Evolutionary conservation across 257 asterid species (phyloP).

Genomic region (Solanum ossicruentum): DNA sequence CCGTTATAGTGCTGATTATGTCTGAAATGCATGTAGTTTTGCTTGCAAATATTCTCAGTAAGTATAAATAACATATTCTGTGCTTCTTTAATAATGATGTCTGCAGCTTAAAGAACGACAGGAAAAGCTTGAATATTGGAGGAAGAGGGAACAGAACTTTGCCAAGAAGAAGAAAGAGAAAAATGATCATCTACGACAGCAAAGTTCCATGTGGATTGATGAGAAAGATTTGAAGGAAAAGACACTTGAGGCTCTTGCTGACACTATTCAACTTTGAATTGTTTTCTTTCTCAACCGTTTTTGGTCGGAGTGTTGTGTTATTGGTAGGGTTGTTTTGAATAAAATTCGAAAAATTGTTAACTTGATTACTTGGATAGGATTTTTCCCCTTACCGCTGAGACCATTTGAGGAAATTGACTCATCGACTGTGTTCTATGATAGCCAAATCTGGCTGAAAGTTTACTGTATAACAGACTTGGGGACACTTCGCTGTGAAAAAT

Average conservation of each 20-base stretch:
- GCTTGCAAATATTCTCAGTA: background rate
- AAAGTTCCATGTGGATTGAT: constrained; percentile 56
- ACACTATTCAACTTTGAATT: background rate
- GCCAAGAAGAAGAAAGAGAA: constrained; percentile 43
- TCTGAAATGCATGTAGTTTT: background rate
- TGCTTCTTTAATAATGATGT: background rate
- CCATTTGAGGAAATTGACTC: background rate
- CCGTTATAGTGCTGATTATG: background rate
- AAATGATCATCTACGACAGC: constrained; percentile 35
- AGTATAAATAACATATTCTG: background rate
- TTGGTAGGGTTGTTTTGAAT: background rate
- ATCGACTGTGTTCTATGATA: background rate
- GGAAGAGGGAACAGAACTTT: constrained; percentile 37
- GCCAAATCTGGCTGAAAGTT: background rate
- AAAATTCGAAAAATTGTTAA: background rate
- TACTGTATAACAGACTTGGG: background rate
- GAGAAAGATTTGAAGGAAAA: constrained; percentile 29
- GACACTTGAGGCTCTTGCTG: constrained; percentile 4
- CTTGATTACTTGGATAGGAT: background rate
- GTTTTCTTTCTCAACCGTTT: background rate
- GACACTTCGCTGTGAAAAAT: background rate
- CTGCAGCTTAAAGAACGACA: constrained; percentile 66
- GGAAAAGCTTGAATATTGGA: constrained; percentile 77
- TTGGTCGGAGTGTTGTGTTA: background rate
- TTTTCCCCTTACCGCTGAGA: background rate